phyloP scores from a whole-genome alignment of 768 basidiomycete genomes.

The Termitomyces sp. region DNA sequence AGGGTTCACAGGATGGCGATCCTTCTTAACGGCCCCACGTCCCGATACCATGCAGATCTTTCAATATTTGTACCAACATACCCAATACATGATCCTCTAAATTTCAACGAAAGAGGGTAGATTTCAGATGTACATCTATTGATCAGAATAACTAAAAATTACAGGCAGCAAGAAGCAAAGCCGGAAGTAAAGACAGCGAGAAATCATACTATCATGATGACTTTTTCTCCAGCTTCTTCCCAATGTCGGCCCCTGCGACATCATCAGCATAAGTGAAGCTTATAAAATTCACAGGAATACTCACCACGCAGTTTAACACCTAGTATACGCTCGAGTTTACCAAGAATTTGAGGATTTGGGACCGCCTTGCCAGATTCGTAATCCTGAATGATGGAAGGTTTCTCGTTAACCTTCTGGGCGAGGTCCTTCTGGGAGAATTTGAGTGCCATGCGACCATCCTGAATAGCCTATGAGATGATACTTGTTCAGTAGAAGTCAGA shows the following conservation, averaged over 20 bases:
- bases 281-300: constrained; percentile 20
- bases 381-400: constrained; percentile 82
- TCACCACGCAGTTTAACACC: constrained; percentile 87
- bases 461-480: constrained; percentile 58
- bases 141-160: constrained; percentile 15
- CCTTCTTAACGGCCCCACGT: constrained; percentile 10
- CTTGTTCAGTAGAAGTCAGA: constrained; percentile 9
- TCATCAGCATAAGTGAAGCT: background rate
- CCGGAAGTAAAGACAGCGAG: constrained; percentile 25
- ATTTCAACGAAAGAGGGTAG: background rate
- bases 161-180: constrained; percentile 21
- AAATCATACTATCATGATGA: constrained; percentile 42
- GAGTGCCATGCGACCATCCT: constrained; percentile 72
- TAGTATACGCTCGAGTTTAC: constrained; percentile 83
- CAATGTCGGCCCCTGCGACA: constrained; percentile 67
- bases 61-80: background rate
- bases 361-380: constrained; percentile 88
- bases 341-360: constrained; percentile 81
- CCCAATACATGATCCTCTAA: background rate
- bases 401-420: constrained; percentile 92
- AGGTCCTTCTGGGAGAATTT: constrained; percentile 89
- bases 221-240: constrained; percentile 84
- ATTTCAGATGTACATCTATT: constrained; percentile 10
- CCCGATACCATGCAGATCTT: background rate
- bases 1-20: constrained; percentile 26